Evolutionary conservation across 2,329 filamentous ascomycete species (phyloP).

Genomic region (Sporothrix euskadiensis): DNA sequence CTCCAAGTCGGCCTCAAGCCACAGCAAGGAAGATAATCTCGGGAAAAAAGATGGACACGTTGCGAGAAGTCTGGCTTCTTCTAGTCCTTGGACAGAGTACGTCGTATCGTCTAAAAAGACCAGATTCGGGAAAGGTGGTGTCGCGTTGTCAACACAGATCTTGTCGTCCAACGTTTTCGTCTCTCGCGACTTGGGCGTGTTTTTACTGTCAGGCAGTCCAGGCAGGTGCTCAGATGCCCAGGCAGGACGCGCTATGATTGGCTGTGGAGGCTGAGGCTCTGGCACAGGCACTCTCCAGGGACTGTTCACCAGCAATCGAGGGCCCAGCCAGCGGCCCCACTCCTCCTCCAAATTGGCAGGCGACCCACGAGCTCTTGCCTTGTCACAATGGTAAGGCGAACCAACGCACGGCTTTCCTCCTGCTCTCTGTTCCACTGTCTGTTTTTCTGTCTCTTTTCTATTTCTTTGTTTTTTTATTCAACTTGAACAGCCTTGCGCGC

Average conservation of each 20-base stretch:
- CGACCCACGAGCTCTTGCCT: background rate
- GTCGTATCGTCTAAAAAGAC: background rate
- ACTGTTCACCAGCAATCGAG: background rate
- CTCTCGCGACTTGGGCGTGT: background rate
- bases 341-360: background rate
- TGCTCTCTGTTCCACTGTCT: background rate
- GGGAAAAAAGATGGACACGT: background rate
- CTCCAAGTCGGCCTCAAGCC: slow-evolving; percentile 16
- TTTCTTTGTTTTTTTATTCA: background rate
- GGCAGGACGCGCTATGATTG: slow-evolving; percentile 18
- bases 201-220: background rate
- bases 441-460: background rate
- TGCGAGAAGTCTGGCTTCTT: too few relatives aligned
- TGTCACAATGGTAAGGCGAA: background rate
- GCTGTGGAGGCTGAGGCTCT: background rate
- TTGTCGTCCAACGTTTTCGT: background rate
- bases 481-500: slow-evolving; percentile 3
- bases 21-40: background rate
- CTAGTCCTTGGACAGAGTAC: background rate
- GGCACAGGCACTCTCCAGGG: background rate
- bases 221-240: background rate
- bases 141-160: background rate
- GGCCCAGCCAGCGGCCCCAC: background rate
- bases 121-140: background rate
- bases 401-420: background rate